A percentile compares a stretch with the other conserved stretches of the same genome.
phyloP scores from a whole-genome alignment of 441 rosid genomes.

The Pelargonium australe region DNA sequence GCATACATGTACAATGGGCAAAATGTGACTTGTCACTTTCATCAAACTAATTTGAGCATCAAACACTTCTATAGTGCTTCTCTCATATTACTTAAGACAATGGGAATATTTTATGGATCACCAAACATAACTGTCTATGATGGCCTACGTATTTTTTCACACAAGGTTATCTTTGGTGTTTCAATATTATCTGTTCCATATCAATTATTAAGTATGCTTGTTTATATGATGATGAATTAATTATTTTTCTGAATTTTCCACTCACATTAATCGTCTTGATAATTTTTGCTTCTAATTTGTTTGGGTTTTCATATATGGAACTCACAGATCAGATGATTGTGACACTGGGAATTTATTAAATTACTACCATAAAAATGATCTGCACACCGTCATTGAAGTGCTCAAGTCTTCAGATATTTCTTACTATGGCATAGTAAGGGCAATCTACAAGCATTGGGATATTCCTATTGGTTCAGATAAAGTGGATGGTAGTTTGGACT shows the following conservation, averaged over 20 bases:
- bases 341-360: constrained; percentile 37
- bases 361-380: constrained; percentile 61
- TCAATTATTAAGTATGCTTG: no score
- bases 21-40: no score
- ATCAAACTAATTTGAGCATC: no score
- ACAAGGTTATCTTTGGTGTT: no score
- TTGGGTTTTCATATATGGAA: constrained; percentile 12
- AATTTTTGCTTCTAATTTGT: neutral
- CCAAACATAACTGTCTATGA: no score
- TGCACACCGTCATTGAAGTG: constrained; percentile 49
- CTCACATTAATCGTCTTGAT: neutral
- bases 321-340: constrained; percentile 73
- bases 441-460: constrained; percentile 61
- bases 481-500: constrained; percentile 30
- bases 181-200: no score
- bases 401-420: constrained; percentile 47
- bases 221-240: no score
- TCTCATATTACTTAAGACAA: no score
- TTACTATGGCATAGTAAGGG: constrained; percentile 48
- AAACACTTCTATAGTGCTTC: no score
- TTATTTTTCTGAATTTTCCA: neutral
- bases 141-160: no score
- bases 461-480: constrained; percentile 33
- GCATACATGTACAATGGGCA: no score
- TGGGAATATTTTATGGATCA: no score